Evolutionary conservation across 306 rosid genomes (phyloP), one percentile per base, ranked within the genome.

Genomic region (Prunus campanulata): DNA sequence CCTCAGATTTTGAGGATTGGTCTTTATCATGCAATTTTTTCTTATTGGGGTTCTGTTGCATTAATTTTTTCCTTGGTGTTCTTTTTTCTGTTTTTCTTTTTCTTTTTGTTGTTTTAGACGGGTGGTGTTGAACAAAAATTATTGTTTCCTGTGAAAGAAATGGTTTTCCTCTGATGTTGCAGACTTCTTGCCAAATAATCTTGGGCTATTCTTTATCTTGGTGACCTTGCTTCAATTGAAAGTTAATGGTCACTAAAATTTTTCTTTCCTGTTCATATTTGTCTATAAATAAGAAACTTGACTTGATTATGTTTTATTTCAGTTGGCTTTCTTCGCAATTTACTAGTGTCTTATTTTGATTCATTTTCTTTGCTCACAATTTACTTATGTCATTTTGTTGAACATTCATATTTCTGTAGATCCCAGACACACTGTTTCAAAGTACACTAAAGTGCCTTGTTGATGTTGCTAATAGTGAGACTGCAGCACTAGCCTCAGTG

Each of bases 401-500:
- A 20, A 79, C 65, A 29, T 71, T 61, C 22, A 68, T 56, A 76
- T 77, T 76, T 76, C 51, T 52, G 63, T 88, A 94, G 97, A 86
- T 89, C 76, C 84, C 90, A 61, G 95, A 84, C 78, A 46, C 83
- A 57, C 71, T 86, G 83, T 85, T 89, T 70, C 92, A 80, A 84
- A 74, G 70, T 79, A 86, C 81, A 47, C 87, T 92, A 20, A 85
- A 84, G 82, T 90, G 92, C 81, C 89, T 94, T 79, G 93, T 90
- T 80, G 95, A 90, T 72, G 84, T 89, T 78, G 95, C 90, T 83
- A 88, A 70, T 68, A 86, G 92, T 68, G 98, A 94, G 85, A 88
- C 89, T 68, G 88, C 96, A 18, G 79, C 87, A 49, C 78, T 94
- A 55, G 93, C 96, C 73, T 87, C 97, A 68, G 90, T 91, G 74